Evolutionary conservation across 768 basidiomycete species (phyloP), one percentile per base, ranked within the genome.

Genomic region (Xerocomellus intermedius): DNA sequence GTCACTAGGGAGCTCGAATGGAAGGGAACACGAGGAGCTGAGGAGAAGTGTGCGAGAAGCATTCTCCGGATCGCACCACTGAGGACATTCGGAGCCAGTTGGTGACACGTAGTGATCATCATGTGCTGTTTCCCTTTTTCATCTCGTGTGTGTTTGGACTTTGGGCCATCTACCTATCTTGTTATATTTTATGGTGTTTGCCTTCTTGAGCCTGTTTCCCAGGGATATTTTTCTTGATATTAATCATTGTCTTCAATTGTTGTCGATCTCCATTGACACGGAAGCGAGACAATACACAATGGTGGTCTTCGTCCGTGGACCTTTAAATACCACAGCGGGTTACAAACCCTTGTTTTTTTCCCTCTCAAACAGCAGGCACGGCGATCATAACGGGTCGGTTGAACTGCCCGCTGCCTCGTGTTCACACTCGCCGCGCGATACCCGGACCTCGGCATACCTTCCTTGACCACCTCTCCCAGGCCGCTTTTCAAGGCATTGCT

Each of bases 41-140:
- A 75, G 89, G 65, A 79, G 84, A 70, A 94, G 91, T 58, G 89
- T 94, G 52, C 78, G 87, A 50, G 91, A 93, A 62, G 91, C 91
- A 8, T 86, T 93, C 56, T 80, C 83, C 10, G 80, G 84, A 41
- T 84, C 85, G 24, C 80, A 82, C 50, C 69, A 71, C 54, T 71
- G 68, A 64, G 48, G 36, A 14, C 30, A 16, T 6, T n/a, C 39
- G 44, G 37, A 44, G 12, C 30, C 9, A 30, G 30, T 30, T 30
- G 30, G 30, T 30, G 30, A 30, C 17, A 26, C 8, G 26, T 17
- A n/a, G 39, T 52, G 52, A 33, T 53, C 7, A 30, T 33, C 22
- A 24, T 54, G 21, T 16, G 28, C 37, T 21, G 52, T 49, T 42
- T 44, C 16, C 33, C 39, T 12, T 16, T 28, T 42, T 46, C 21